Percentiles rank a stretch among this genome's conserved stretches.
These are phyloP conservation scores for Aspergillus cejpii DNA, from an alignment of 2,329 filamentous ascomycete genomes.

Conservation along the genomic window DNA sequence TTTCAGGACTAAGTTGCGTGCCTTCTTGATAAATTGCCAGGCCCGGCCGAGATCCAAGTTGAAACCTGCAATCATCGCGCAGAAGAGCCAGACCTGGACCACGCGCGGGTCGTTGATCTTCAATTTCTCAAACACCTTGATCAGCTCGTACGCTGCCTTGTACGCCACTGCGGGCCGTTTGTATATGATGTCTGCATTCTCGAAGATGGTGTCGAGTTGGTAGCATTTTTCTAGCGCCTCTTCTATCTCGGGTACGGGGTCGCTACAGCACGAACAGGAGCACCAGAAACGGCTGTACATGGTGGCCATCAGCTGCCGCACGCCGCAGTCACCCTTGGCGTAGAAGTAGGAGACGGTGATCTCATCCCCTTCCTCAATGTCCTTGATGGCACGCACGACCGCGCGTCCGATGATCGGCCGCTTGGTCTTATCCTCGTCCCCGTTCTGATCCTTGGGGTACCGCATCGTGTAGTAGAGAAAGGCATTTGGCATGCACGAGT, in stretches of 20 bases:
- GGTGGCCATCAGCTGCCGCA: constrained; percentile 11
- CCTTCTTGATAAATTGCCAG: constrained; percentile 14
- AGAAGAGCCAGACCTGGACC: constrained; percentile 14
- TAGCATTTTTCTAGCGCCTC: constrained; percentile 6
- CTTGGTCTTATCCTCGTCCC: not conserved
- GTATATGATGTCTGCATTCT: constrained; percentile 1
- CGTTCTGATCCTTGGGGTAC: constrained; percentile 2
- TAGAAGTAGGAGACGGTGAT: constrained; percentile 21
- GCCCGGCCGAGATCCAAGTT: constrained; percentile 23
- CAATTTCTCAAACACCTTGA: not conserved
- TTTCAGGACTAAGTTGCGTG: constrained; percentile 5
- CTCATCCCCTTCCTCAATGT: constrained; percentile 22
- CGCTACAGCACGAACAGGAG: constrained; percentile 18
- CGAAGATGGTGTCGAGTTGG: constrained; percentile 6
- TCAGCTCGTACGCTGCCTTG: constrained; percentile 9
- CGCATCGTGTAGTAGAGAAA: constrained; percentile 9
- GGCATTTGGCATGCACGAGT: constrained; percentile 23
- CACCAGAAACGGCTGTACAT: constrained; percentile 21
- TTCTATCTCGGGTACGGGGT: constrained; percentile 9
- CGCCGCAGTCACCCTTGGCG: not conserved
- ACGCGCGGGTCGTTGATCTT: constrained; percentile 13
- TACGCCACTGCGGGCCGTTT: constrained; percentile 13
- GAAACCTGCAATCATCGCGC: constrained; percentile 18
- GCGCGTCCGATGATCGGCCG: constrained; percentile 2
- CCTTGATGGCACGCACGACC: constrained; percentile 12